These are phyloP conservation scores for Protomyces gravidus DNA, from an alignment of 1,139 yeast species.

Conservation along the genomic window DNA sequence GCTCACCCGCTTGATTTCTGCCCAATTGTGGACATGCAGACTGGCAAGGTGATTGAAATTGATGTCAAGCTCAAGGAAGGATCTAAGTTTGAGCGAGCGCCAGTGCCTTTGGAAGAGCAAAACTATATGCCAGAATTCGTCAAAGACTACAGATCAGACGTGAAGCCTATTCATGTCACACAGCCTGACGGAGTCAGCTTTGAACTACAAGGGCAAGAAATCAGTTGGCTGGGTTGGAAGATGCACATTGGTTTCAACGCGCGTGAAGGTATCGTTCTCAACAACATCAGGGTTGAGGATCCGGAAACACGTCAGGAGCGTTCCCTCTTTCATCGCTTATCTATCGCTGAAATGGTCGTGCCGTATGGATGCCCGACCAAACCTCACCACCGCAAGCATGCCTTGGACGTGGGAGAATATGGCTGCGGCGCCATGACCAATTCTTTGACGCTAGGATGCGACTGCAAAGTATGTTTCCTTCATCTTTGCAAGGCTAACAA, in stretches of 20 bases:
- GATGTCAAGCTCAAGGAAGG: constrained; percentile 46
- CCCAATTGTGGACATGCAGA: constrained; percentile 74
- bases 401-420: constrained; percentile 79
- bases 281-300: constrained; percentile 68
- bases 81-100: constrained; percentile 63
- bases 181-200: constrained; percentile 83
- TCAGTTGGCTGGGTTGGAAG: constrained; percentile 71
- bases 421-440: constrained; percentile 85
- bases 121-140: constrained; percentile 64
- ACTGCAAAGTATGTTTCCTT: constrained; percentile 63
- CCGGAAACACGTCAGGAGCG: constrained; percentile 56
- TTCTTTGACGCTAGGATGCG: constrained; percentile 73
- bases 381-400: constrained; percentile 81
- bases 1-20: constrained; percentile 80
- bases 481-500: neutral
- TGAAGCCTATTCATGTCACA: constrained; percentile 60
- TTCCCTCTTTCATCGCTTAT: constrained; percentile 71
- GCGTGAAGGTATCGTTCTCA: constrained; percentile 77
- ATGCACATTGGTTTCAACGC: constrained; percentile 79
- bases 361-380: constrained; percentile 76
- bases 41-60: constrained; percentile 61
- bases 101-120: constrained; percentile 63
- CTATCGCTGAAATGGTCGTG: constrained; percentile 77
- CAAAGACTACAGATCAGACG: constrained; percentile 58
- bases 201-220: constrained; percentile 61